A percentile compares a stretch with the other conserved stretches of the same genome.
Evolutionary conservation across 768 basidiomycete species (phyloP).

Genomic region (Lactarius sp.): DNA sequence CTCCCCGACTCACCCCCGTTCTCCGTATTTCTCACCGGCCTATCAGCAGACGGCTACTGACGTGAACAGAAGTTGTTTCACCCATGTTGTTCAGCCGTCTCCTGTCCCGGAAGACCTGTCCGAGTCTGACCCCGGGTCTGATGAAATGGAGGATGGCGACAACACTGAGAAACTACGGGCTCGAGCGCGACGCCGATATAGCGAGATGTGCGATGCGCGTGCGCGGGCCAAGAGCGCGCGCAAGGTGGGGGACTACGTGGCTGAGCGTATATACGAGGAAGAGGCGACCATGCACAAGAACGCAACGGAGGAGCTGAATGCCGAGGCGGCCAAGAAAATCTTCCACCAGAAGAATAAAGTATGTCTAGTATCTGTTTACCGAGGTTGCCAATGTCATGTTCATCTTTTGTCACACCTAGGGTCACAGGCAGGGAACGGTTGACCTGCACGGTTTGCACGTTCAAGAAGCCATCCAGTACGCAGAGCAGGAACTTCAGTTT

Average conservation of each 20-base stretch:
- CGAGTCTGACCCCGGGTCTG: not conserved
- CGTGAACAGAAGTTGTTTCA: not conserved
- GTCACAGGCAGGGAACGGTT: not conserved
- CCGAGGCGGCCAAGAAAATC: not conserved
- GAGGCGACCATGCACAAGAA: not conserved
- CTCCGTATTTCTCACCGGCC: not conserved
- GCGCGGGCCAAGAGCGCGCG: not conserved
- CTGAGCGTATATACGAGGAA: not conserved
- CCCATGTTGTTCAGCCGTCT: not conserved
- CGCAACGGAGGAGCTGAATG: not conserved
- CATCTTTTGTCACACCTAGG: not conserved
- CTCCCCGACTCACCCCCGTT: not conserved
- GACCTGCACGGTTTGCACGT: conserved; percentile 19
- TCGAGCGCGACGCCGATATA: not conserved
- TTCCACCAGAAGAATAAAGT: conserved; percentile 19
- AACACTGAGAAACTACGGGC: not conserved
- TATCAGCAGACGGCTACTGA: not conserved
- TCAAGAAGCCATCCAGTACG: conserved; percentile 6
- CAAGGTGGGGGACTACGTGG: not conserved
- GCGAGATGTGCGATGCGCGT: not conserved
- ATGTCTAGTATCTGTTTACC: not conserved
- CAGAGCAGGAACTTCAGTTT: not conserved
- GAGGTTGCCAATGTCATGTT: not conserved
- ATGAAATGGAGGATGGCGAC: not conserved
- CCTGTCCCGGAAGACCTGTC: too few species aligned